Percentiles rank a stretch among this genome's conserved stretches.
Conservation (phyloP, 345 rosid genomes). For the Pugionium dolabratum region DNA sequence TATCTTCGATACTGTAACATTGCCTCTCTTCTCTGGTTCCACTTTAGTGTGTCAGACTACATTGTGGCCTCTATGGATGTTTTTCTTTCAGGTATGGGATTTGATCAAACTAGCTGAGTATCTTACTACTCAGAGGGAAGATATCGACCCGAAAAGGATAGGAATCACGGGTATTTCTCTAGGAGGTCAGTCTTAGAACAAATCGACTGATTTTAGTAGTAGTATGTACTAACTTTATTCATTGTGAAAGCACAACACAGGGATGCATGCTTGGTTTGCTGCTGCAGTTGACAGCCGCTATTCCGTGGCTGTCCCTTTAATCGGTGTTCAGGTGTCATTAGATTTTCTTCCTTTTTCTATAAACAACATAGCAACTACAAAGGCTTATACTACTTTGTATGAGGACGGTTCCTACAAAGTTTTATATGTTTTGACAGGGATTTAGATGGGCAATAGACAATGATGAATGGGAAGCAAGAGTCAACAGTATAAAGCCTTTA, state of each 20-base stretch:
- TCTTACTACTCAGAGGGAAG: slow-evolving; percentile 62
- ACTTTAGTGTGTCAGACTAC: neutral
- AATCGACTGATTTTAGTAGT: slow-evolving; percentile 3
- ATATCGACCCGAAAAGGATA: slow-evolving; percentile 72
- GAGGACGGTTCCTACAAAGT: neutral
- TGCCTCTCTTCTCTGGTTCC: neutral
- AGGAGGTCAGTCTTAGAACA: slow-evolving; percentile 39
- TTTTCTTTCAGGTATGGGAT: slow-evolving; percentile 72
- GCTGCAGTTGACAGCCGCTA: slow-evolving; percentile 77
- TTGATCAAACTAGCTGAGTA: slow-evolving; percentile 85
- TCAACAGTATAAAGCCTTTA: slow-evolving; percentile 68
- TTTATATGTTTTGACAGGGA: slow-evolving; percentile 51
- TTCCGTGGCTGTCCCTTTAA: slow-evolving; percentile 68
- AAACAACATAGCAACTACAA: neutral
- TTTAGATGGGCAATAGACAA: slow-evolving; percentile 88
- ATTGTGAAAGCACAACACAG: slow-evolving; percentile 44
- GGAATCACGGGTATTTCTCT: slow-evolving; percentile 92
- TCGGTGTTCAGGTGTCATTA: slow-evolving; percentile 74
- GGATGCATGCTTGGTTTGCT: slow-evolving; percentile 99
- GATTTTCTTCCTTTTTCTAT: neutral
- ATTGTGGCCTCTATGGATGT: neutral
- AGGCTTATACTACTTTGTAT: neutral
- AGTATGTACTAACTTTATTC: neutral
- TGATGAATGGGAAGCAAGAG: slow-evolving; percentile 81
- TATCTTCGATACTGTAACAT: slow-evolving; percentile 72